Percentiles rank a stretch among this genome's conserved stretches.
Conservation (phyloP, 2,329 filamentous ascomycete genomes). For the Aureobasidium namibiae region DNA sequence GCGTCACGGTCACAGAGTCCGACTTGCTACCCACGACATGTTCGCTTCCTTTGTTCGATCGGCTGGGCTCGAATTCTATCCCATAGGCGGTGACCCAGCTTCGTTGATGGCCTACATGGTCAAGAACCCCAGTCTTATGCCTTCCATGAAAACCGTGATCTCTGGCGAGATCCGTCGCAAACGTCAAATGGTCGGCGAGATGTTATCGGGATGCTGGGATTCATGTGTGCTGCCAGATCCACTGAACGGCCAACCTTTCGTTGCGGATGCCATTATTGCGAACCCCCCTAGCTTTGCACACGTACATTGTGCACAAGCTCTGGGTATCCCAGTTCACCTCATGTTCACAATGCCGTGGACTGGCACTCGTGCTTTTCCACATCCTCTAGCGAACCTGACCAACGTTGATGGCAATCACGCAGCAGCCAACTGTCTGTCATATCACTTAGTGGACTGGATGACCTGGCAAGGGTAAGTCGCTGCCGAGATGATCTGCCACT, state of each 20-base stretch:
- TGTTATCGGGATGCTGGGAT: constrained; percentile 78
- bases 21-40: constrained; percentile 40
- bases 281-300: constrained; percentile 73
- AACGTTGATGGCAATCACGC: constrained; percentile 65
- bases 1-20: constrained; percentile 40
- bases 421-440: constrained; percentile 77
- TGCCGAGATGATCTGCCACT: too few species aligned
- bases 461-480: constrained; percentile 71
- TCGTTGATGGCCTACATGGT: constrained; percentile 72
- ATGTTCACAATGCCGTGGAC: constrained; percentile 98
- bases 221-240: constrained; percentile 48
- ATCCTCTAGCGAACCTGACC: constrained; percentile 76
- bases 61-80: constrained; percentile 45
- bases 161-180: constrained; percentile 70
- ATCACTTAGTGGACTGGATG: constrained; percentile 80
- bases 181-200: constrained; percentile 66
- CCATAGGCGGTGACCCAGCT: constrained; percentile 42
- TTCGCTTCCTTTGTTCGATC: constrained; percentile 43
- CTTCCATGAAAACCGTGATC: constrained; percentile 66
- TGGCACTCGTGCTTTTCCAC: constrained; percentile 74
- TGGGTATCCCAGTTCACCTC: constrained; percentile 68
- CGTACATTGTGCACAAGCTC: constrained; percentile 65
- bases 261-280: constrained; percentile 74
- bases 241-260: constrained; percentile 47
- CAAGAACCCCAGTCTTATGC: constrained; percentile 79